Percentiles rank a stretch among this genome's conserved stretches.
These are phyloP conservation scores for Boletus vinaceobasis DNA, from an alignment of 768 basidiomycete species.

Conservation along the genomic window DNA sequence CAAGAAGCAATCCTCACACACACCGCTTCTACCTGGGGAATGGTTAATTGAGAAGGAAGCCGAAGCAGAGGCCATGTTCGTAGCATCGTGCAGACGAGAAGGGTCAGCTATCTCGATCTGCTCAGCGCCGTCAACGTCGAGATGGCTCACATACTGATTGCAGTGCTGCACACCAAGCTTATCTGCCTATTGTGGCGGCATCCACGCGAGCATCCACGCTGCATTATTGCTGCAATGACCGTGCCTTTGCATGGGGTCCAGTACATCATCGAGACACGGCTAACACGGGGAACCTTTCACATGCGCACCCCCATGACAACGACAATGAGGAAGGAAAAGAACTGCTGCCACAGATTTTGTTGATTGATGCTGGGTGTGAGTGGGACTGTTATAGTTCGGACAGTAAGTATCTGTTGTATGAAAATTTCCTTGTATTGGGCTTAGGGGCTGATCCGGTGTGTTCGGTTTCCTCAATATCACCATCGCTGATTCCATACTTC, in stretches of 20 bases:
- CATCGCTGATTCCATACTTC: neutral
- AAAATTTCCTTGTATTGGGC: neutral
- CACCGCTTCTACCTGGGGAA: constrained; percentile 64
- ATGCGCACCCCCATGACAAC: constrained; percentile 26
- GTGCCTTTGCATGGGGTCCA: constrained; percentile 83
- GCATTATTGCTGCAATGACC: constrained; percentile 94
- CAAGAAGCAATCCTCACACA: constrained; percentile 36
- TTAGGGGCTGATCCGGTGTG: neutral
- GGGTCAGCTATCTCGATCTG: constrained; percentile 51
- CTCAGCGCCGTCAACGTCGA: neutral
- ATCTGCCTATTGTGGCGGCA: constrained; percentile 89
- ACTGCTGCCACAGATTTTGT: constrained; percentile 65
- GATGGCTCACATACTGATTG: neutral
- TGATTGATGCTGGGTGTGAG: constrained; percentile 96
- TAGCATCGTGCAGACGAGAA: constrained; percentile 83
- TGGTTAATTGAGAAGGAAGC: constrained; percentile 92
- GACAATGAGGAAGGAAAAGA: constrained; percentile 24
- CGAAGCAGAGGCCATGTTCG: constrained; percentile 92
- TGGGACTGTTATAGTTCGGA: constrained; percentile 69
- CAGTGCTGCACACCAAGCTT: constrained; percentile 84
- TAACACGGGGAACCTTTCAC: constrained; percentile 48
- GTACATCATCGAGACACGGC: constrained; percentile 51
- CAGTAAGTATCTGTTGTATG: constrained; percentile 35
- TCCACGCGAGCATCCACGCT: constrained; percentile 84
- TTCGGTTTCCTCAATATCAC: neutral